Evolutionary conservation across 2,329 filamentous ascomycete genomes (phyloP).

Genomic region (Xenosphaeropsis pyriputrescens): DNA sequence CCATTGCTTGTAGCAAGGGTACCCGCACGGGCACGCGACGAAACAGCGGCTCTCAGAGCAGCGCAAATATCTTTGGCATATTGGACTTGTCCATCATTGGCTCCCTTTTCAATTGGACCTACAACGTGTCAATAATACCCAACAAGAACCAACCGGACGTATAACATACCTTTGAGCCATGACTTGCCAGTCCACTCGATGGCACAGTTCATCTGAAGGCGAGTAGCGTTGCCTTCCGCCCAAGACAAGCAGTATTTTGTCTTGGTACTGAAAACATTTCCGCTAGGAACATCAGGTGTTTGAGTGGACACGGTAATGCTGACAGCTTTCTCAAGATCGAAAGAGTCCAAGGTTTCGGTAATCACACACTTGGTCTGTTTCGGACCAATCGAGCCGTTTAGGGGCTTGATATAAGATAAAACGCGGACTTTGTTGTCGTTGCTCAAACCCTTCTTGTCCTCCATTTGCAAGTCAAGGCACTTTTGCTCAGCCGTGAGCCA

Average conservation of each 20-base stretch:
- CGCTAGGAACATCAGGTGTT: conserved; percentile 89
- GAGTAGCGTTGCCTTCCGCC: conserved; percentile 75
- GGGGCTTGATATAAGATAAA: conserved; percentile 84
- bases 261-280: conserved; percentile 81
- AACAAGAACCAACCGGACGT: no score
- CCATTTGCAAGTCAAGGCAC: conserved; percentile 72
- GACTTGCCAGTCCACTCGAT: conserved; percentile 97
- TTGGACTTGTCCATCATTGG: conserved; percentile 73
- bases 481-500: conserved; percentile 83
- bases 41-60: conserved; percentile 58
- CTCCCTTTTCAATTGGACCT: conserved; percentile 94
- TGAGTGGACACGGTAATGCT: conserved; percentile 72
- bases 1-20: conserved; percentile 35
- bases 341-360: conserved; percentile 65
- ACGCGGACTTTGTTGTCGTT: conserved; percentile 60
- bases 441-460: conserved; percentile 66
- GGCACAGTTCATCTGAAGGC: conserved; percentile 73
- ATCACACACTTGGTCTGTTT: conserved; percentile 92
- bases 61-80: conserved; percentile 73
- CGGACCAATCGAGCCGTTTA: conserved; percentile 72
- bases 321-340: conserved; percentile 79
- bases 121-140: conserved; percentile 1
- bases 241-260: conserved; percentile 92
- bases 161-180: conserved; percentile 73
- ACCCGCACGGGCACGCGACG: conserved; percentile 40